Percentiles rank a stretch among this genome's conserved stretches.
Evolutionary conservation across 106 monocot species (phyloP).

Genomic region (Ottelia alismoides): DNA sequence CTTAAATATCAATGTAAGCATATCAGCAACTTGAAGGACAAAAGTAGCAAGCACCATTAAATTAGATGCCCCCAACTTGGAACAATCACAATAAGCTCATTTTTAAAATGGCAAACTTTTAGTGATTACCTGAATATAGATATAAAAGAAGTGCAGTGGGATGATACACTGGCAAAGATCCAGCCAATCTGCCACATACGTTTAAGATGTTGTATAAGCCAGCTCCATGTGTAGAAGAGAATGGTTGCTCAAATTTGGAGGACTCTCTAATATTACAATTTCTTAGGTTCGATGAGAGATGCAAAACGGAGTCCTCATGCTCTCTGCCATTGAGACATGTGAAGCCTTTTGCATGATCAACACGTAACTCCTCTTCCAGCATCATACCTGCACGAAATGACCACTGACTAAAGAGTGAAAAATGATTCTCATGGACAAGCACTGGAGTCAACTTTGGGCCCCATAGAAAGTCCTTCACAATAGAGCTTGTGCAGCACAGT

Average conservation of each 20-base stretch:
- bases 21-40: no score
- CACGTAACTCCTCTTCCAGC: neutral
- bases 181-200: constrained; percentile 30
- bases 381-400: constrained; percentile 19
- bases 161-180: constrained; percentile 49
- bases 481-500: constrained; percentile 20
- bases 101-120: no score
- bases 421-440: constrained; percentile 69
- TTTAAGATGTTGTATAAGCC: constrained; percentile 27
- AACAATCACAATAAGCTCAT: no score
- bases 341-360: constrained; percentile 1
- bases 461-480: constrained; percentile 58
- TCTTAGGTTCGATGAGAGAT: constrained; percentile 1
- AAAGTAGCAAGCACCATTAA: no score
- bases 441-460: constrained; percentile 56
- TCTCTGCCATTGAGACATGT: constrained; percentile 7
- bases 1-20: no score
- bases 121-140: constrained; percentile 91
- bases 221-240: constrained; percentile 6
- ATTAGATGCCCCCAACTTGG: no score
- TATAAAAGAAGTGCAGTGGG: constrained; percentile 54
- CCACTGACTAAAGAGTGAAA: constrained; percentile 65
- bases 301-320: constrained; percentile 1
- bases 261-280: constrained; percentile 4
- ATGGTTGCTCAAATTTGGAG: neutral